These are phyloP conservation scores for Rhododendron vialii DNA, from an alignment of 148 eudicot species.

Conservation along the genomic window DNA sequence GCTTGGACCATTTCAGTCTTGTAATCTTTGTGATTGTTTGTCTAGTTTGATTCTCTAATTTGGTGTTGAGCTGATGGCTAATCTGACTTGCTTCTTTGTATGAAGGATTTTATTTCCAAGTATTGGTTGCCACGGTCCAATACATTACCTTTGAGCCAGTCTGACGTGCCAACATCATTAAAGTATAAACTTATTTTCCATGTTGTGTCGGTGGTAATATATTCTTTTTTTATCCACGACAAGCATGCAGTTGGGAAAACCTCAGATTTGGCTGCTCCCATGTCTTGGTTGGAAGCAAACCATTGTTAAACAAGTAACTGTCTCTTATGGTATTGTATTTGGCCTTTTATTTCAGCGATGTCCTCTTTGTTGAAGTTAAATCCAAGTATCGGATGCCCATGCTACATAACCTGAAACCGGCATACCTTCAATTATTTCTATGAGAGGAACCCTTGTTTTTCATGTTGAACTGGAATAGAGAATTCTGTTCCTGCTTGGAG, in stretches of 20 bases:
- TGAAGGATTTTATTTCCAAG: background rate
- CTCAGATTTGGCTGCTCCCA: background rate
- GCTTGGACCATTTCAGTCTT: background rate
- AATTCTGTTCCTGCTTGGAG: background rate
- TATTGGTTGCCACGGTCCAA: background rate
- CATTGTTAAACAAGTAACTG: background rate
- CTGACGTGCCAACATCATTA: background rate
- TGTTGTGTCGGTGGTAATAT: background rate
- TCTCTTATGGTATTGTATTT: background rate
- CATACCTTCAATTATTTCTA: background rate
- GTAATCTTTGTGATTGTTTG: background rate
- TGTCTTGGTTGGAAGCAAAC: background rate
- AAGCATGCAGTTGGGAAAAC: background rate
- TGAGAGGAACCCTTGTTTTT: background rate
- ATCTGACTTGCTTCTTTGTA: background rate
- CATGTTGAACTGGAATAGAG: background rate
- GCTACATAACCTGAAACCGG: background rate
- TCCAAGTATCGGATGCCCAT: background rate
- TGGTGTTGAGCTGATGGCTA: background rate
- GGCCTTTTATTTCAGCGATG: background rate
- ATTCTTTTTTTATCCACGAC: background rate
- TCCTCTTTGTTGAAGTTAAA: background rate
- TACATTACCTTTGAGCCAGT: background rate
- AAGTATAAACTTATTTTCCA: background rate
- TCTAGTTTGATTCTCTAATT: background rate